A percentile compares a stretch with the other conserved stretches of the same genome.
Conservation (phyloP, 1,284 basidiomycete species). For the Fomitopsis schrenkii region DNA sequence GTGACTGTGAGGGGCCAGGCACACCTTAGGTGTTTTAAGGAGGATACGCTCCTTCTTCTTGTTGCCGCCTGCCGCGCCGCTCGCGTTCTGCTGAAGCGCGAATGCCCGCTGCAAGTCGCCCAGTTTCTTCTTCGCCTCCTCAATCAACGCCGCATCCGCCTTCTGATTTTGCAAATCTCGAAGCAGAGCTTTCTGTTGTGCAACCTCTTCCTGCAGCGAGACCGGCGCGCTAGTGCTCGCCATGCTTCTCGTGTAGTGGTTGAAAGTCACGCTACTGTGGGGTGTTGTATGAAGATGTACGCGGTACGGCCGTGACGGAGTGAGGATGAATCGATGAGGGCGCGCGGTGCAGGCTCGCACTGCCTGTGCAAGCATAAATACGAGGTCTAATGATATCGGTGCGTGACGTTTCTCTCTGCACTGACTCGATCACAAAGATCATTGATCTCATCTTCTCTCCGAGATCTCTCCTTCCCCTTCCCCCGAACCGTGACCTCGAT, state of each 20-base stretch:
- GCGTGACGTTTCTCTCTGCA: slow-evolving; percentile 3
- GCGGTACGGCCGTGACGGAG: not conserved
- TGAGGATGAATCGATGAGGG: slow-evolving; percentile 7
- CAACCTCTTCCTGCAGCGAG: slow-evolving; percentile 37
- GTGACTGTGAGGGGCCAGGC: slow-evolving; percentile 16
- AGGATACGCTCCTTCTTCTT: slow-evolving; percentile 67
- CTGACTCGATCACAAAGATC: slow-evolving; percentile 10
- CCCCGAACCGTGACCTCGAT: not conserved
- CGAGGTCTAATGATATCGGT: slow-evolving; percentile 1
- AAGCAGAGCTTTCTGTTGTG: slow-evolving; percentile 47
- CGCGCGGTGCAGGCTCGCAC: slow-evolving; percentile 1
- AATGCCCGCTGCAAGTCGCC: slow-evolving; percentile 63
- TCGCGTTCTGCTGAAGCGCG: slow-evolving; percentile 39
- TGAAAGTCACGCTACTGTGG: not conserved
- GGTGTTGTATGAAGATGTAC: not conserved
- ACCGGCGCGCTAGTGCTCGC: slow-evolving; percentile 10
- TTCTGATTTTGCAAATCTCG: slow-evolving; percentile 57
- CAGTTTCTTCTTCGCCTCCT: slow-evolving; percentile 64
- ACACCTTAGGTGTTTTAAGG: slow-evolving; percentile 80
- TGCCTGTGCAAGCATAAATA: slow-evolving; percentile 12
- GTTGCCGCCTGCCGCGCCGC: slow-evolving; percentile 32
- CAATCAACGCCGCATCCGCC: slow-evolving; percentile 45
- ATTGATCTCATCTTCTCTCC: slow-evolving; percentile 7
- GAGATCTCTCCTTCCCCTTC: not conserved
- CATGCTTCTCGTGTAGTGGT: slow-evolving; percentile 7